Evolutionary conservation across 2,329 filamentous ascomycete genomes (phyloP), one percentile per base, ranked within the genome.

Genomic region (Epichloe glyceriae): DNA sequence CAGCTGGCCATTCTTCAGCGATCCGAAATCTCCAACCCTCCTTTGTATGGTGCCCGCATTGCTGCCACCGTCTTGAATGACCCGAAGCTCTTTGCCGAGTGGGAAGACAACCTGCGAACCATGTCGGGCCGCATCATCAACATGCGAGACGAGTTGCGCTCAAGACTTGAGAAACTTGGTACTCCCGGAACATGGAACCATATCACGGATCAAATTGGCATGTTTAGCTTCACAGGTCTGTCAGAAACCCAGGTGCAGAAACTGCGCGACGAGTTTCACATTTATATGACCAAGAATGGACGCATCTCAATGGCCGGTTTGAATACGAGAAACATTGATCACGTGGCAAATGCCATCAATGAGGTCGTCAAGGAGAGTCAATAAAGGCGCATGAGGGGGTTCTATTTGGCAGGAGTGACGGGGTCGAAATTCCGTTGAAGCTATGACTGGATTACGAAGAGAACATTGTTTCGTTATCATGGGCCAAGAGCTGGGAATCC

Each of bases 301-400:
- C 85, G 93, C 46, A 95, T 97, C 70, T 94, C 87, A 65, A 97
- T 98, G 91, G 93, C 93, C 5, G 93, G 93, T n/a, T 72, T 97
- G 58, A 97, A 97, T 69, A 86, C 87, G 26, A 73, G 83, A 62
- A 98, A 97, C 65, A 76, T 97, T 53, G 88, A 95, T 50, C 95
- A 96, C 71, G 86, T 97, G 62, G 93, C 90, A 46, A 83, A 86
- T 68, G 88, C 91, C 1, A 80, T 97, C 12, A 85, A 96, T 65
- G 85, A 85, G 67, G 86, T 91, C 34, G 88, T 97, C 22, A 60
- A 59, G 34, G 62, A 63, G 35, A 54, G 54, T 7, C 55, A 58
- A 55, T 63, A 58, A 56, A 37, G 3, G 35, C 11, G n/a, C 26
- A 15, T 26, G 34, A 37, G 8, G 26, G 26, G 26, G 3, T 30